A percentile compares a stretch with the other conserved stretches of the same genome.
Conservation (phyloP, 2,329 filamentous ascomycete genomes). For the Pseudocercospora fijiensis region DNA sequence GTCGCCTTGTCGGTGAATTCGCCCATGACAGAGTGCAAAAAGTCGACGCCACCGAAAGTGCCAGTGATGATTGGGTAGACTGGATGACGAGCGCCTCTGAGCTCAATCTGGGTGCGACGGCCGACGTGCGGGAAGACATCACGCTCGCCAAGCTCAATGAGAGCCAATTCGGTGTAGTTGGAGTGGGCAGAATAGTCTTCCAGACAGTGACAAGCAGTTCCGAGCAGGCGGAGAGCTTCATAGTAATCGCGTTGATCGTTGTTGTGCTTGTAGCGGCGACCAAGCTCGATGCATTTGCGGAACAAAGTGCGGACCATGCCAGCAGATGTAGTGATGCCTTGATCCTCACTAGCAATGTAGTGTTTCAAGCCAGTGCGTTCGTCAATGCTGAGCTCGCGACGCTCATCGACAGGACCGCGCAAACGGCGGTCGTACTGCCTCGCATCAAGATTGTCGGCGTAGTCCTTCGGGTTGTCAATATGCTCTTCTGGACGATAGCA, state of each 20-base stretch:
- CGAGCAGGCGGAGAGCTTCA: constrained; percentile 81
- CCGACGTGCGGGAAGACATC: constrained; percentile 88
- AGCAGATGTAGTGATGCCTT: constrained; percentile 78
- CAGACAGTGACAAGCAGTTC: constrained; percentile 84
- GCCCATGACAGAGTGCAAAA: constrained; percentile 68
- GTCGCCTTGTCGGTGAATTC: constrained; percentile 83
- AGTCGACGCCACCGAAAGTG: constrained; percentile 93
- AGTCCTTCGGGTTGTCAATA: constrained; percentile 77
- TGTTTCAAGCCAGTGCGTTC: constrained; percentile 66
- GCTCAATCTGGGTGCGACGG: constrained; percentile 65
- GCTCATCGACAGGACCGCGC: constrained; percentile 72
- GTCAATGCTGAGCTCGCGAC: constrained; percentile 75
- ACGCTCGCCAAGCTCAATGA: constrained; percentile 80
- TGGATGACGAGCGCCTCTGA: constrained; percentile 62
- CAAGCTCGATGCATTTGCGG: constrained; percentile 72
- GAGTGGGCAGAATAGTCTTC: constrained; percentile 93
- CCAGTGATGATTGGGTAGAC: constrained; percentile 86
- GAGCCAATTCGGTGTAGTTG: constrained; percentile 84
- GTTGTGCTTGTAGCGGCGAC: constrained; percentile 66
- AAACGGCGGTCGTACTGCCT: constrained; percentile 77
- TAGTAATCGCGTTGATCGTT: constrained; percentile 74
- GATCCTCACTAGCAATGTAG: constrained; percentile 84
- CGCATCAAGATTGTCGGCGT: constrained; percentile 85
- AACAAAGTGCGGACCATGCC: constrained; percentile 74
- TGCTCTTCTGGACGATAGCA: constrained; percentile 82